Base-by-base conservation (phyloP, 2,329 filamentous ascomycete species). In the Fusarium sarcochroum region DNA sequence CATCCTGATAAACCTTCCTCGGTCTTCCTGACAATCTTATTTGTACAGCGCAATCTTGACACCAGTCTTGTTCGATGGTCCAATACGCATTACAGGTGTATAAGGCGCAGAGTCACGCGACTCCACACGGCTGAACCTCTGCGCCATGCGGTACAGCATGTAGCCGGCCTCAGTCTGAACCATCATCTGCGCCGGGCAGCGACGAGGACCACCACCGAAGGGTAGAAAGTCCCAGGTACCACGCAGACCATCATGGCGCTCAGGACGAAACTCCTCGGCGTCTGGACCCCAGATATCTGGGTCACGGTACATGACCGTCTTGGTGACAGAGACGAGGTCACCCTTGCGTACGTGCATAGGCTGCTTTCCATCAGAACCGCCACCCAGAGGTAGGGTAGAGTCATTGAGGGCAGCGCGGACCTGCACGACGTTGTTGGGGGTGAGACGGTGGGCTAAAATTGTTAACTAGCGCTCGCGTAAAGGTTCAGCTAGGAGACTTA, bases 391-490 rank as follows among this genome's bases (percentile, higher is more conserved):
- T 7, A 58, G 55, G 3, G 40, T 42, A 4, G 55, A 45, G 18
- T 58, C 55, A 15, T 51, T 51, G 5, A 54, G 38, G 11, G 55
- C 55, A 4, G 48, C 55, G 3, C 55, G 55, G 15, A 50, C 54
- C 23, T 53, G 50, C 6, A 58, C 50, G n/a, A 58, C 47, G 5
- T 42, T 42, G 23, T 53, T 51, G 6, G 55, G 55, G 6, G 48
- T 58, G 4, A 54, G 34, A 5, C 55, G 55, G 17, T 58, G 55
- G 9, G 55, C 55, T n/a, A n/a, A n/a, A n/a, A n/a, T n/a, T n/a
- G n/a, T n/a, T n/a, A n/a, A n/a, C n/a, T n/a, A n/a, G n/a, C n/a
- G n/a, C n/a, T n/a, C n/a, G n/a, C n/a, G n/a, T n/a, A n/a, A n/a
- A n/a, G n/a, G n/a, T n/a, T n/a, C n/a, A n/a, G n/a, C n/a, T n/a